Evolutionary conservation across 371 early-diverging fungal species (phyloP).

Genomic region (Rhizopus stolonifer): DNA sequence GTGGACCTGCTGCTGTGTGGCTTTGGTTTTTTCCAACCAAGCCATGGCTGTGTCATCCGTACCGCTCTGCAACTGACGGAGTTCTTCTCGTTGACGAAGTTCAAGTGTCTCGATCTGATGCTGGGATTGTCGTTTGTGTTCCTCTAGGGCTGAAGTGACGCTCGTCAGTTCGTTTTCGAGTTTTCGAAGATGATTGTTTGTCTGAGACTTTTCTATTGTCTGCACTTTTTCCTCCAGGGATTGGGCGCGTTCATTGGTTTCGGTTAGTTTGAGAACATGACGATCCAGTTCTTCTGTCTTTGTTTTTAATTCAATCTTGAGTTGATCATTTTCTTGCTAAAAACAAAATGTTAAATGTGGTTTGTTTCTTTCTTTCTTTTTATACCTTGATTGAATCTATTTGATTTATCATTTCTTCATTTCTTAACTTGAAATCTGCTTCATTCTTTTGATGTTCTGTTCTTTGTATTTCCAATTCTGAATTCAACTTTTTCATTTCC

Average conservation of each 20-base stretch:
- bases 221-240: constrained; percentile 11
- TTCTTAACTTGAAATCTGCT: background rate
- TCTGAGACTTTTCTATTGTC: constrained; percentile 20
- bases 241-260: constrained; percentile 1
- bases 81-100: constrained; percentile 39
- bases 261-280: constrained; percentile 6
- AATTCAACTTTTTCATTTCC: constrained; percentile 8
- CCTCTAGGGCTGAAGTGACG: constrained; percentile 22
- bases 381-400: background rate
- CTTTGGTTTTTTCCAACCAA: constrained; percentile 43
- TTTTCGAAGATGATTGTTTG: constrained; percentile 29
- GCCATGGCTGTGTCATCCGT: constrained; percentile 43
- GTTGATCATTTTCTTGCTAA: constrained; percentile 14
- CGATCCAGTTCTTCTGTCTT: constrained; percentile 5
- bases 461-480: constrained; percentile 1
- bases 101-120: constrained; percentile 31
- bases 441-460: constrained; percentile 4
- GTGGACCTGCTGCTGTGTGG: constrained; percentile 35
- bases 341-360: background rate
- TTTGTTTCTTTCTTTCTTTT: no score
- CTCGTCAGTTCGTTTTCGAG: constrained; percentile 30
- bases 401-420: constrained; percentile 1
- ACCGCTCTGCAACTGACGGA: constrained; percentile 37
- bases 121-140: constrained; percentile 24
- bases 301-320: background rate